Evolutionary conservation across 2,329 filamentous ascomycete species (phyloP), one percentile per base, ranked within the genome.

Genomic region (Verticillium nonalfalfae): DNA sequence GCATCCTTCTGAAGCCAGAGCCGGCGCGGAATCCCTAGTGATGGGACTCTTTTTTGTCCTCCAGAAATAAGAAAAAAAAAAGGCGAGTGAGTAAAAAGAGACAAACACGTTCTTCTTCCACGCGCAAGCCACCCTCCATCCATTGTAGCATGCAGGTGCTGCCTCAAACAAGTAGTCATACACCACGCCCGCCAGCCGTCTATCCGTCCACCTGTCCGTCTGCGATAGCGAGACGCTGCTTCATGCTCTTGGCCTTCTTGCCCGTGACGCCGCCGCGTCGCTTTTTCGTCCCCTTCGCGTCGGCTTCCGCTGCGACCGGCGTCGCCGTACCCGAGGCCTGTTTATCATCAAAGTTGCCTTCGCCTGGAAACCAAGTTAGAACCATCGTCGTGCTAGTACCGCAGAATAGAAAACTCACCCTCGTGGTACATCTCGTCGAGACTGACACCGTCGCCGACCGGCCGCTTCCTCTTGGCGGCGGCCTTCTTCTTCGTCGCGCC

Each of bases 351-450:
- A 99, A 99, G 73, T 97, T 88, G 63, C 95, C 95, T 82, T 99
- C 95, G 70, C 94, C 94, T 98, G 71, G 61, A n/a, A n/a, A n/a
- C n/a, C 45, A 13, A 13, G 3, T 9, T 34, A 9, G n/a, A 6
- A 18, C 10, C 2, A 15, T 33, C 3, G 10, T 50, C 45, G 35
- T 36, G 35, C 13, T 2, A 36, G 11, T 7, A n/a, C 7, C 9
- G n/a, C 3, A 0, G 3, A 1, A n/a, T 4, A 1, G 36, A 13
- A 33, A 60, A 78, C 91, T 87, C 75, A 97, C 95, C 95, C 83
- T 99, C 95, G 74, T 99, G 95, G 78, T 99, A 99, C 91, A 99
- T 93, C 72, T 97, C 94, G 74, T 98, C 95, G 75, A 98, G 78
- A 70, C 90, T 94, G 69, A 85, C 84, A 40, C 70, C 73, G 5